Conservation (phyloP, 345 rosid species). For the Reutealis trisperma region DNA sequence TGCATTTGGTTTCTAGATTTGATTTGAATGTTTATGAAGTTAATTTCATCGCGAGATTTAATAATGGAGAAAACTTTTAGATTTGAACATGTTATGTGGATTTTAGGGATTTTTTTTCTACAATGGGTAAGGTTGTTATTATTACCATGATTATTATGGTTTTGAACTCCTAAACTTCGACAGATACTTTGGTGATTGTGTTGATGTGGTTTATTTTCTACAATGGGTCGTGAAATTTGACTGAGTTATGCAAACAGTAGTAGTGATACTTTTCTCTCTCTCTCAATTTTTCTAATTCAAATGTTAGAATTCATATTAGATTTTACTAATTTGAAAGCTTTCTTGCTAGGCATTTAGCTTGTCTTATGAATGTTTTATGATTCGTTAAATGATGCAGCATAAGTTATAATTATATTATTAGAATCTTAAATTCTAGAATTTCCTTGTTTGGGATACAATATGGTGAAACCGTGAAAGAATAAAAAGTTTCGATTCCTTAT, state of each 20-base stretch:
- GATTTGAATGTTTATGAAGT: not conserved
- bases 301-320: no score
- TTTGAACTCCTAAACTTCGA: conserved; percentile 45
- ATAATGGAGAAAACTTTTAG: not conserved
- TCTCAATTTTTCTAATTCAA: no score
- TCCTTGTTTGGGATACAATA: no score
- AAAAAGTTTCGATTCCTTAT: no score
- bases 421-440: no score
- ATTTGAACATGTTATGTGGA: not conserved
- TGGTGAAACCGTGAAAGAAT: no score
- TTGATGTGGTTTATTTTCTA: conserved; percentile 83
- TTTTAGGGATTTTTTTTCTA: not conserved
- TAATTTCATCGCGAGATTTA: not conserved
- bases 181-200: conserved; percentile 79
- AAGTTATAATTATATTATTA: no score
- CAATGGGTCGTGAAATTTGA: conserved; percentile 65
- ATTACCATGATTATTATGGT: not conserved
- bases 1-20: not conserved
- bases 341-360: not conserved
- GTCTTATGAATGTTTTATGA: not conserved
- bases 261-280: not conserved
- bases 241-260: conserved; percentile 67
- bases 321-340: no score
- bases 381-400: not conserved
- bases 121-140: no score